phyloP scores from a whole-genome alignment of 2,329 filamentous ascomycete genomes.

The Colletotrichum salicis region DNA sequence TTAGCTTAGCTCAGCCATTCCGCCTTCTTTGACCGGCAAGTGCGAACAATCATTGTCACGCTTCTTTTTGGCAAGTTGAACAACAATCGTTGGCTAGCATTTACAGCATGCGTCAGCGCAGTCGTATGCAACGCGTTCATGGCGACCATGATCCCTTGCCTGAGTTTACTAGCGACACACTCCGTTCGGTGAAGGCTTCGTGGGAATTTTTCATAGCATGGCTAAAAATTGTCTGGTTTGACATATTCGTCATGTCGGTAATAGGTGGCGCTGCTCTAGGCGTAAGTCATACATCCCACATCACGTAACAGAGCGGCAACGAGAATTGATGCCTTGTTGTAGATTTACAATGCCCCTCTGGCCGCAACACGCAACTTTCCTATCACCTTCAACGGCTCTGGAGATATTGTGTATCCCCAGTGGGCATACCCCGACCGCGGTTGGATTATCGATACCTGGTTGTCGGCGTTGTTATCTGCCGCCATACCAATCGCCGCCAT shows the following conservation, averaged over 20 bases:
- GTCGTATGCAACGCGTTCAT: not conserved
- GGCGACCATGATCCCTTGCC: slow-evolving; percentile 1
- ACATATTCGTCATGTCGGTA: slow-evolving; percentile 67
- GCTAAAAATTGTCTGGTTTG: slow-evolving; percentile 67
- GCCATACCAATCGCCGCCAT: slow-evolving; percentile 68
- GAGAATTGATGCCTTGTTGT: slow-evolving; percentile 39
- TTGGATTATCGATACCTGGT: slow-evolving; percentile 70
- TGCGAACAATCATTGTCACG: not conserved
- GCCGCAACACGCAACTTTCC: slow-evolving; percentile 70
- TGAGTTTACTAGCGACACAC: slow-evolving; percentile 17
- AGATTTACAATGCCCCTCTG: slow-evolving; percentile 66
- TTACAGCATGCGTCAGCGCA: not conserved
- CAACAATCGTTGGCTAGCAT: not conserved
- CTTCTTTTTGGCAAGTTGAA: not conserved
- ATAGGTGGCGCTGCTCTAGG: slow-evolving; percentile 56
- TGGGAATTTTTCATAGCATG: slow-evolving; percentile 48
- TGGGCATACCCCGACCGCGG: slow-evolving; percentile 73
- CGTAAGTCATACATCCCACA: slow-evolving; percentile 36
- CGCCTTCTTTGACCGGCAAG: not conserved
- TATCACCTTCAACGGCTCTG: slow-evolving; percentile 65
- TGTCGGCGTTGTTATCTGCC: slow-evolving; percentile 65
- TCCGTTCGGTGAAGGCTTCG: slow-evolving; percentile 3
- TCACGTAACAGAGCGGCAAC: slow-evolving; percentile 31
- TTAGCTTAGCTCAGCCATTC: too few relatives aligned
- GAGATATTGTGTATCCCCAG: slow-evolving; percentile 71